Conservation (phyloP, 441 rosid species). For the Raphanus hybrid region DNA sequence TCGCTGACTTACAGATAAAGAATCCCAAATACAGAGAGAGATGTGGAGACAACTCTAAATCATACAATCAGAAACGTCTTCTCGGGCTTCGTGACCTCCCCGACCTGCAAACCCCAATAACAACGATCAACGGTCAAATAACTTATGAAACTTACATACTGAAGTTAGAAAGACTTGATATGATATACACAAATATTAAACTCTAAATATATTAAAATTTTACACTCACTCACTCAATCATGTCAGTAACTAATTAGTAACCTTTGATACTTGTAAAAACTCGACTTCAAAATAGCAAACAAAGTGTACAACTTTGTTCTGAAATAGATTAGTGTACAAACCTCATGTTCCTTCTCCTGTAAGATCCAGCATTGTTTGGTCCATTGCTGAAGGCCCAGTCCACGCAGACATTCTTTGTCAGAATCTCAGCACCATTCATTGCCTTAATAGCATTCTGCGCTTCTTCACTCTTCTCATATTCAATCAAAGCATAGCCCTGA, state of each 20-base stretch:
- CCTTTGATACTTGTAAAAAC: constrained; percentile 5
- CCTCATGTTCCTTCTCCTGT: constrained; percentile 79
- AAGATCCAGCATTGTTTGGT: constrained; percentile 60
- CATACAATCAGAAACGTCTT: not conserved
- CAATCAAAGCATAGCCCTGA: constrained; percentile 96
- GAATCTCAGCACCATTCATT: constrained; percentile 83
- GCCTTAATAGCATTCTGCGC: constrained; percentile 81
- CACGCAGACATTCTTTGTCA: constrained; percentile 68
- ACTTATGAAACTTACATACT: not conserved
- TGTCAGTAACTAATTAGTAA: not conserved
- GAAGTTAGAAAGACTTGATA: too few species aligned
- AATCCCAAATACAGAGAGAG: not conserved
- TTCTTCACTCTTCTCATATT: constrained; percentile 86
- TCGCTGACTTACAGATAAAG: not conserved
- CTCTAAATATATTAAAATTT: not conserved
- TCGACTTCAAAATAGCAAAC: not conserved
- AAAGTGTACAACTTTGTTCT: not conserved
- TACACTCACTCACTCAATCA: not conserved
- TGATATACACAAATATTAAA: not conserved
- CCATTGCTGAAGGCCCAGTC: constrained; percentile 98
- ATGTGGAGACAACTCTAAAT: not conserved
- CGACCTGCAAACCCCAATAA: constrained; percentile 46
- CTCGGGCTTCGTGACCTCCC: constrained; percentile 56
- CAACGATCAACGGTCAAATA: not conserved
- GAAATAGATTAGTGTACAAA: constrained; percentile 42